Base-by-base conservation (phyloP, 176 grass and related monocot species). In the Zizania latifolia region DNA sequence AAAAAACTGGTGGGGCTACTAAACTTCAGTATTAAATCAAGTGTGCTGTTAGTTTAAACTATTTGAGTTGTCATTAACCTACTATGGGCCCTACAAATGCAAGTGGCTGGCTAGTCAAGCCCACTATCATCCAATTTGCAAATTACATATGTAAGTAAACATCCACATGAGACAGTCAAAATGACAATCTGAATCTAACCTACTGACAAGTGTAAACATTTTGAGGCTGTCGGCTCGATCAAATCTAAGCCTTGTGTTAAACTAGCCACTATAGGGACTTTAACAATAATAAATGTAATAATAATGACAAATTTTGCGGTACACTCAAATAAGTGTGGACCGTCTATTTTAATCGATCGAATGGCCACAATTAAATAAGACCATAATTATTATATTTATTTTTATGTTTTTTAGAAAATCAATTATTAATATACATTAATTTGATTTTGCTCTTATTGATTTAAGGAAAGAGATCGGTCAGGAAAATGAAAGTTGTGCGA, bases 121-220 rank as follows among this genome's bases (percentile, higher is more conserved):
- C 58, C 78, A 41, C 63, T 53, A 55, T 4, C 4, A 15, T 80
- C 62, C 32, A 54, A 81, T 9, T 33, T 21, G 43, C 26, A n/a
- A 74, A 85, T 73, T 39, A 65, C 35, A 78, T 41, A 54, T 33
- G 12, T 17, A 62, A 69, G 62, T 13, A 17, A n/a, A n/a, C n/a
- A n/a, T n/a, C n/a, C n/a, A n/a, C 23, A 68, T 22, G n/a, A 28
- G 19, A 51, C 39, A 68, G 37, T 15, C 43, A 51, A 74, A 68
- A 24, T 0, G 14, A 12, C 24, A 11, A 74, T 67, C 13, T 75
- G 62, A 23, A 33, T 10, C 12, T n/a, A n/a, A n/a, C n/a, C 70
- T 41, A 61, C 50, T 26, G 70, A 75, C 61, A 68, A 50, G 50
- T 68, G 83, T 59, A 33, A 17, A 48, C 1, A 4, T 51, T 32